Evolutionary conservation across 148 eudicot genomes (phyloP), one percentile per base, ranked within the genome.

Genomic region (Gaultheria prostrata): DNA sequence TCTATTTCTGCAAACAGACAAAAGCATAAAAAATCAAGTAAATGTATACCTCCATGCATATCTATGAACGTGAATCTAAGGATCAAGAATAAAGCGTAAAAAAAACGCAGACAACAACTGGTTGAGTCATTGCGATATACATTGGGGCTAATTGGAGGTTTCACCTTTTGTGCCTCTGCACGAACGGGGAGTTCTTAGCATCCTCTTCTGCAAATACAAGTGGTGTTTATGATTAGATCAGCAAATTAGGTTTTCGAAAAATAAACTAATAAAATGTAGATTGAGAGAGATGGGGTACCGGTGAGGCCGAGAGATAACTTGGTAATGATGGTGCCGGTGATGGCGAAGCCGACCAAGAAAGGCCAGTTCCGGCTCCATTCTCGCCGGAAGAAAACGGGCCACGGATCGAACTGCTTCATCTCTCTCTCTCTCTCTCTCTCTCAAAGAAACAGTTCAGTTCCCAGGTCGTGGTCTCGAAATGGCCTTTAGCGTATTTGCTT

Each of bases 101-200:
- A 65, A 8, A 73, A 43, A 39, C 46, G 24, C 50, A 73, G 26
- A 73, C 49, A 43, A 43, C 77, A 73, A 73, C 18, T 32, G 76
- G 76, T 33, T 71, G 43, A 43, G 13, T 12, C 18, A 71, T 17
- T 33, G 11, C 51, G 14, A 43, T 43, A 14, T 11, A 11, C 43
- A 35, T 45, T 43, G n/a, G 77, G 50, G 72, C 59, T 1, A 49
- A 76, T 30, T n/a, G 21, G 46, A 69, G 21, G 46, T 69, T n/a
- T 39, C 82, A 92, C 94, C 87, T 86, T 76, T 85, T 89, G 86
- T 95, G 98, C 90, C 97, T 93, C 89, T 93, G 93, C 54, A 90
- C 97, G 84, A 93, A 95, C 0, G 56, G 77, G 12, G 97, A 95
- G 79, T 95, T 93, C 92, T 92, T 93, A 15, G 90, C 95, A 77